Evolutionary conservation across 139 green algal species (phyloP), one percentile per base, ranked within the genome.

Genomic region (Chlamydomonas sphaeroides): DNA sequence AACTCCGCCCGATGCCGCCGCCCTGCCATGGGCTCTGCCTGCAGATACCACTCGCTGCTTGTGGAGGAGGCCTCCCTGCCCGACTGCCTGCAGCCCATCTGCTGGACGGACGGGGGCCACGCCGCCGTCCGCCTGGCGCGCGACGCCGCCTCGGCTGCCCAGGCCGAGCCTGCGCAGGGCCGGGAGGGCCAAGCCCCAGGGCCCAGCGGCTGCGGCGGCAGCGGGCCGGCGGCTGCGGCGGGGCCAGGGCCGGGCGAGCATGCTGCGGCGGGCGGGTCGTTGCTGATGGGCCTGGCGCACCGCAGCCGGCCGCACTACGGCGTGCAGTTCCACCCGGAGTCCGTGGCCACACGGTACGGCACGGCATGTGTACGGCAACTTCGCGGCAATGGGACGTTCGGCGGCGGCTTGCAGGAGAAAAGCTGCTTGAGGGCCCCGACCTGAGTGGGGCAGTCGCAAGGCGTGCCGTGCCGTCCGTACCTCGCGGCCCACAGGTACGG

Each of bases 241-340:
- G 45, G 67, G 21, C 25, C 38, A 25, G 39, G 39, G 59, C n/a
- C 10, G 59, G 59, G 30, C 2, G 8, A 25, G 59, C 25, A 32
- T 23, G 56, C 56, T 23, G 18, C 20, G 63, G 4, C 38, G 53
- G n/a, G n/a, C 26, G 41, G 45, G 0, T 6, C 38, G 28, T 65
- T 98, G 51, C 70, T 99, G 3, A 98, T 99, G 97, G 97, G 67
- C 18, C 30, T 99, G 15, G 86, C 84, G 7, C 95, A 98, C 85
- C 83, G 42, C 63, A 56, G 25, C 5, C 86, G 90, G 63, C 96
- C 96, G 26, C 93, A 97, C 79, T 97, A 91, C 66, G 97, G 97
- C 0, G 94, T 99, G 83, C 96, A 99, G 91, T 99, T 98, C 85
- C 97, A 99, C 78, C 97, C 97, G 1, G 97, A 99, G 87, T 96